phyloP scores from a whole-genome alignment of 2,329 filamentous ascomycete genomes.

The Hysterium pulicare region DNA sequence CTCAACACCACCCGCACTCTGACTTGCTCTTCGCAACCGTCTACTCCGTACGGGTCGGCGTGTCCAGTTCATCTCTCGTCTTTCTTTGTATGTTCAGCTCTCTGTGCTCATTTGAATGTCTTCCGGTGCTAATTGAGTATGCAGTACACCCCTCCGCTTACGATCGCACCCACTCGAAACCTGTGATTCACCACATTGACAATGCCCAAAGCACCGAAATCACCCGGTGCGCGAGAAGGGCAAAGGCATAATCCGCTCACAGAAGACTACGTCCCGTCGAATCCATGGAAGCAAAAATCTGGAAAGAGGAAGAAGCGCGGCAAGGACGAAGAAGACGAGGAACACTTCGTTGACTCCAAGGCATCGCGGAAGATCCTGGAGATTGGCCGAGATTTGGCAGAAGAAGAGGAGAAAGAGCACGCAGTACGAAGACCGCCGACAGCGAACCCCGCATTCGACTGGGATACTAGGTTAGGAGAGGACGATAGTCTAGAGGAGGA shows the following conservation, averaged over 20 bases:
- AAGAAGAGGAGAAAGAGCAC: conserved; percentile 66
- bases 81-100: not conserved
- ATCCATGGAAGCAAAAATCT: conserved; percentile 65
- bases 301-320: conserved; percentile 61
- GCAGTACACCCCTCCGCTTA: too few relatives aligned
- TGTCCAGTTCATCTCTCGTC: too few relatives aligned
- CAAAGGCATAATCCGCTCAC: conserved; percentile 87
- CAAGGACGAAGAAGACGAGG: conserved; percentile 55
- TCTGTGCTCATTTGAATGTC: too few relatives aligned
- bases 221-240: conserved; percentile 53
- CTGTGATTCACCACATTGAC: conserved; percentile 2
- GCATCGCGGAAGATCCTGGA: conserved; percentile 84
- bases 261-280: conserved; percentile 76
- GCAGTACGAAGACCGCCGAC: conserved; percentile 35
- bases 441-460: conserved; percentile 68
- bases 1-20: too few relatives aligned
- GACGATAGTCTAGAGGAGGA: conserved; percentile 42
- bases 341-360: conserved; percentile 81
- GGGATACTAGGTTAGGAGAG: conserved; percentile 69
- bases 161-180: too few relatives aligned
- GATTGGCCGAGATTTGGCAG: conserved; percentile 82
- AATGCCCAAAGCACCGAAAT: conserved; percentile 76
- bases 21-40: too few relatives aligned
- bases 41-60: too few relatives aligned
- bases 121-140: too few relatives aligned